Percentiles rank a stretch among this genome's conserved stretches.
Conservation (phyloP, 2,329 filamentous ascomycete genomes). For the Fusarium cyanostomum region DNA sequence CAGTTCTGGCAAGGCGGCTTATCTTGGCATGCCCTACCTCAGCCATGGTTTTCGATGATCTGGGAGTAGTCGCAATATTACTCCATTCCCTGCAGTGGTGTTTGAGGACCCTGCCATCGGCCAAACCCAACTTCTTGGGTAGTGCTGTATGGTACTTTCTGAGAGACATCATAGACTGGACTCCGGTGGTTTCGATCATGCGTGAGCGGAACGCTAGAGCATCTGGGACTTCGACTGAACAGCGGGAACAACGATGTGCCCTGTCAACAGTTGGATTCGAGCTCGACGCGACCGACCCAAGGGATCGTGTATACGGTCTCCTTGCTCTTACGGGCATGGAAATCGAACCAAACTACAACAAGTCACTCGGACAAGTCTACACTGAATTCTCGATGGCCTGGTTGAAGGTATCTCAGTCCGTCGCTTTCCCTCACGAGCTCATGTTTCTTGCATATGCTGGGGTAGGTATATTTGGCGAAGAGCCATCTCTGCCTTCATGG, state of each 20-base stretch:
- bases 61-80: background rate
- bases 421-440: background rate
- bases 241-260: background rate
- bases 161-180: background rate
- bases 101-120: background rate
- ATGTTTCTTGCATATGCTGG: background rate
- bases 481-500: background rate
- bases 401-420: background rate
- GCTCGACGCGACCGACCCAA: background rate
- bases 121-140: background rate
- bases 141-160: constrained; percentile 2
- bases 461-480: background rate
- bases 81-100: background rate
- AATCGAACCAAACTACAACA: background rate
- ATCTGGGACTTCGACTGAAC: background rate
- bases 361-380: background rate
- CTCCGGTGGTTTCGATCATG: background rate
- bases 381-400: background rate
- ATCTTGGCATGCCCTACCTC: background rate
- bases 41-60: background rate
- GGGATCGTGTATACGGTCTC: background rate
- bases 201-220: background rate
- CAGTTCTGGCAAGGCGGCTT: background rate
- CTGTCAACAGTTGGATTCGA: background rate
- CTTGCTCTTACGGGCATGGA: background rate